Evolutionary conservation across 2,329 filamentous ascomycete genomes (phyloP).

Genomic region (Aspergillus alliaceus): DNA sequence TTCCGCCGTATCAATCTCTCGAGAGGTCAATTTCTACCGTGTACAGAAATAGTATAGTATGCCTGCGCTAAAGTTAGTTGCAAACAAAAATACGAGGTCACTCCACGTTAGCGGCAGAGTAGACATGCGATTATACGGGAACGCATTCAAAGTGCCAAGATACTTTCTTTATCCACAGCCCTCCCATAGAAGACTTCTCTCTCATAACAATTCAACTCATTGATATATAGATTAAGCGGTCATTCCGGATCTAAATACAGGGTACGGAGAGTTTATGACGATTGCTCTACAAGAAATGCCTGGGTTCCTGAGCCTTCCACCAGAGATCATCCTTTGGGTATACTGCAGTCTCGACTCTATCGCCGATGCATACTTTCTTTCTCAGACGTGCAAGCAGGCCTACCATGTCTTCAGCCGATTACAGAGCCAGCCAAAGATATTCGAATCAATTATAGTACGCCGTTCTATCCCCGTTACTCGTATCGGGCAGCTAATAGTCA

Average conservation of each 20-base stretch:
- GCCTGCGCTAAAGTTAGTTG: background rate
- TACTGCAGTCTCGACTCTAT: background rate
- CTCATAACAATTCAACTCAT: background rate
- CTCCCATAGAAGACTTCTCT: background rate
- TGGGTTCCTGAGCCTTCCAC: background rate
- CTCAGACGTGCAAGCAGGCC: background rate
- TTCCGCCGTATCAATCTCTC: background rate
- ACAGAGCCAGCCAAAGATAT: background rate
- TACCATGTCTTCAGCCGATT: too few species aligned
- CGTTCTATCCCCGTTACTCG: background rate
- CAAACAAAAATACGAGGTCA: too few species aligned
- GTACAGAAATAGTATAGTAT: too few species aligned
- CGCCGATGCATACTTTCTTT: background rate
- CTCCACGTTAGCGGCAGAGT: too few species aligned
- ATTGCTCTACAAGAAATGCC: background rate
- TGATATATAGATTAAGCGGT: background rate
- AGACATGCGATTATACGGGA: too few species aligned
- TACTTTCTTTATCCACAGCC: background rate
- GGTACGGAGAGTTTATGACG: background rate
- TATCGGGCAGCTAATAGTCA: background rate
- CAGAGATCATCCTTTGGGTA: background rate
- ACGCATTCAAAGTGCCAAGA: background rate
- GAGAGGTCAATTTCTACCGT: too few species aligned
- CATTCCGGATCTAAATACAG: background rate
- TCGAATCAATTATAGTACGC: background rate